These are phyloP conservation scores for Alternaria sp. DNA, from an alignment of 2,329 filamentous ascomycete species.

Conservation along the genomic window DNA sequence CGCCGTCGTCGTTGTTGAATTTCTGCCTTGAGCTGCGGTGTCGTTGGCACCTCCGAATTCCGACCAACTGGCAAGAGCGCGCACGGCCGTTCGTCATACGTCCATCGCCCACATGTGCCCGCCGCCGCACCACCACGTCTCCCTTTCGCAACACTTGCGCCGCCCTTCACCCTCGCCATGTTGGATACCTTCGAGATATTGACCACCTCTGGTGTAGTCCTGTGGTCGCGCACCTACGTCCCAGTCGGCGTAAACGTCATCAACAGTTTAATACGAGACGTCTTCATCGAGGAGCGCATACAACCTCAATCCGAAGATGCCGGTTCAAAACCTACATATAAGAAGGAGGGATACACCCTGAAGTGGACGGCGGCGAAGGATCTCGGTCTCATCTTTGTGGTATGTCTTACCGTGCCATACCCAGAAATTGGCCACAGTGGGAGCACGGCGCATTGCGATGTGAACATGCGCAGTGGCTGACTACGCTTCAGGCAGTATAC, in stretches of 20 bases:
- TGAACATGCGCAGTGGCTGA: conserved; percentile 9
- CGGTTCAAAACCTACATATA: conserved; percentile 76
- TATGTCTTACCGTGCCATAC: conserved; percentile 54
- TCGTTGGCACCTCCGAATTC: conserved; percentile 21
- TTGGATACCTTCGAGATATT: conserved; percentile 96
- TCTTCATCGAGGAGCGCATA: conserved; percentile 95
- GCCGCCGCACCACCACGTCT: conserved; percentile 15
- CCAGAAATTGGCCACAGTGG: background rate
- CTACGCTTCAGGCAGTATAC: conserved; percentile 79
- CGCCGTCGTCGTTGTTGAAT: conserved; percentile 18
- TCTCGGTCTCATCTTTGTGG: conserved; percentile 92
- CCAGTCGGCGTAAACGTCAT: conserved; percentile 82
- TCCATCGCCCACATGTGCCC: conserved; percentile 19
- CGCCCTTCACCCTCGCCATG: conserved; percentile 63
- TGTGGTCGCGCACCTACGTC: conserved; percentile 91
- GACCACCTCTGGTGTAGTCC: conserved; percentile 92
- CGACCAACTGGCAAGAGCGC: conserved; percentile 35
- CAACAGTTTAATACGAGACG: conserved; percentile 93
- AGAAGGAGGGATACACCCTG: conserved; percentile 90
- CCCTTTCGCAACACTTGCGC: conserved; percentile 11
- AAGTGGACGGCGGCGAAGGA: conserved; percentile 96
- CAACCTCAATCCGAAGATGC: conserved; percentile 68
- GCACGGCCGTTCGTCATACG: conserved; percentile 44
- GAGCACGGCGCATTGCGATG: conserved; percentile 2
- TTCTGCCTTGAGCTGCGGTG: conserved; percentile 22